Evolutionary conservation across 2,329 filamentous ascomycete species (phyloP), one percentile per base, ranked within the genome.

Genomic region (Ophiostoma ips): DNA sequence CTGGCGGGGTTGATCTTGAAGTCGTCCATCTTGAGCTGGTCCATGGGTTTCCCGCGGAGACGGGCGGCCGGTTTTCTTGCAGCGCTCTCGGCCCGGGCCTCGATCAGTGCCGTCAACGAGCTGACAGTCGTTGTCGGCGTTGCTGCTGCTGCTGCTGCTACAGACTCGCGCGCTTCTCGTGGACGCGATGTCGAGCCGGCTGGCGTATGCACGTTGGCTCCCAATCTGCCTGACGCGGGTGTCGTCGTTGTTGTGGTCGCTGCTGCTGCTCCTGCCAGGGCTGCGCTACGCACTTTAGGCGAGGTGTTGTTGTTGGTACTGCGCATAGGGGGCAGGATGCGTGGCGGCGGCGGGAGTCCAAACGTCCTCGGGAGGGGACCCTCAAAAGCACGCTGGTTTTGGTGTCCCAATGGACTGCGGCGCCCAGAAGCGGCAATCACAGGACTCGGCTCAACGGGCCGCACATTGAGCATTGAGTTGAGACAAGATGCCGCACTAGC

Each of bases 1-100:
- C 71, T 74, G 5, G 69, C 68, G 0, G 86, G 81, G 55, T 95
- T 94, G 58, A 92, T 71, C 61, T 83, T 90, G 70, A 95, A 95
- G 64, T 94, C 83, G 12, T 78, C 75, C 1, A 83, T 67, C 13
- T 68, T 68, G 12, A 94, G 71, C 33, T 73, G 68, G 0, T 71
- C 65, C 3, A 79, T 55, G 1, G 79, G 74, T 47, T 73, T 77
- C 10, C 70, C 62, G 46, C 87, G 77, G 15, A 85, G 70, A 1
- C 70, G 21, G 6, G 36, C 16, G 2, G 31, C 24, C 16, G 30
- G 10, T 24, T 50, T 54, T 15, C 36, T 43, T 16, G 43, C 36
- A 30, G 43, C 46, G 6, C 18, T 44, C n/a, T 51, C 44, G 11
- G 46, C 49, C 24, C 41, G 41, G 16, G 41, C 49, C 1, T 37